These are phyloP conservation scores for Rhizopogon salebrosus DNA, from an alignment of 768 basidiomycete species.

Conservation along the genomic window DNA sequence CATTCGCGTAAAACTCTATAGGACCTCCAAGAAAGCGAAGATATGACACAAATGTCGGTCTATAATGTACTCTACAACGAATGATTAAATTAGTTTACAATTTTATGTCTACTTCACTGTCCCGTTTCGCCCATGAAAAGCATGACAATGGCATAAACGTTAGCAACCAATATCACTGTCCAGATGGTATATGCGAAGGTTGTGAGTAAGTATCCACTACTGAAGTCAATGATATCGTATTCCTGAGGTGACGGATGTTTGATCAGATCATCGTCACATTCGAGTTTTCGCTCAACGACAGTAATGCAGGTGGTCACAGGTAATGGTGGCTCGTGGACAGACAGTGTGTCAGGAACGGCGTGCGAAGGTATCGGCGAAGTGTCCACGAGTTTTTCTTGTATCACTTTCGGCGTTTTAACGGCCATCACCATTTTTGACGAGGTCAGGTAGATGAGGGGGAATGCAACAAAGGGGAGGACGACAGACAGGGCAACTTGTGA, in stretches of 20 bases:
- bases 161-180: constrained; percentile 43
- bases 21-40: not conserved
- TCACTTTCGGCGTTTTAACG: constrained; percentile 3
- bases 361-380: not conserved
- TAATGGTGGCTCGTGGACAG: not conserved
- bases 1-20: not conserved
- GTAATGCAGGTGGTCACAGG: not conserved
- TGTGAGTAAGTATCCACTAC: constrained; percentile 34
- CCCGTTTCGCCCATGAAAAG: constrained; percentile 26
- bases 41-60: not conserved
- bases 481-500: constrained; percentile 44
- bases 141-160: constrained; percentile 47
- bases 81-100: not conserved
- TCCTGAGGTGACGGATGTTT: constrained; percentile 3
- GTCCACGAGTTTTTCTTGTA: not conserved
- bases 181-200: constrained; percentile 42
- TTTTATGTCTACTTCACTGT: not conserved
- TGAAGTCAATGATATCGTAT: constrained; percentile 32
- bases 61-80: not conserved
- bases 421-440: constrained; percentile 29
- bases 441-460: constrained; percentile 36
- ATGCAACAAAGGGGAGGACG: constrained; percentile 41
- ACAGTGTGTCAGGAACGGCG: constrained; percentile 11
- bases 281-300: not conserved
- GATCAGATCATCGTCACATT: not conserved